Percentiles rank a stretch among this genome's conserved stretches.
These are phyloP conservation scores for Athelia sp. DNA, from an alignment of 1,284 basidiomycete genomes.

Conservation along the genomic window DNA sequence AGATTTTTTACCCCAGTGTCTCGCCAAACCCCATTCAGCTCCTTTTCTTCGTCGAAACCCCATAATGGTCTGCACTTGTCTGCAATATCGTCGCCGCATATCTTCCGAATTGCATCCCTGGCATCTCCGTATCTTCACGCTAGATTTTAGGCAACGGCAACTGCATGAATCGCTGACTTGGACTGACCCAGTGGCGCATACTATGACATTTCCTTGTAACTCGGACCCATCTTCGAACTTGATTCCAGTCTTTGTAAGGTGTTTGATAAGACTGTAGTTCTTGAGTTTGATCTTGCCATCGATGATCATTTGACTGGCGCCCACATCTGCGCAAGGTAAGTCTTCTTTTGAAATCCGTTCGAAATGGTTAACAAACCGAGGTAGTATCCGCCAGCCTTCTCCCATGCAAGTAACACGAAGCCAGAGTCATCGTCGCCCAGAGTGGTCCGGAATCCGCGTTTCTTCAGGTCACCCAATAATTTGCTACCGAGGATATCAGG, in stretches of 20 bases:
- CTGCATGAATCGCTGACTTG: constrained; percentile 1
- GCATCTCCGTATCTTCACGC: constrained; percentile 14
- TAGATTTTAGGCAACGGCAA: not conserved
- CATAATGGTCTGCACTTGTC: constrained; percentile 47
- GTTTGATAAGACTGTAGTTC: constrained; percentile 50
- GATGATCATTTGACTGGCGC: constrained; percentile 58
- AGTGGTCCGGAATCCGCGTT: constrained; percentile 56
- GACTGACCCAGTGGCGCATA: constrained; percentile 61
- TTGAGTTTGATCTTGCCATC: constrained; percentile 76
- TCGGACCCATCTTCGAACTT: constrained; percentile 63
- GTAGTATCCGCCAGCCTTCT: constrained; percentile 38
- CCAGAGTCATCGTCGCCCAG: constrained; percentile 52
- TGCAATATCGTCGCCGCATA: constrained; percentile 44
- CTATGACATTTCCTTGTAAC: constrained; percentile 61
- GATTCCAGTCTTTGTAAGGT: constrained; percentile 51
- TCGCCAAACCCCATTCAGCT: constrained; percentile 49
- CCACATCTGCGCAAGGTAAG: constrained; percentile 43
- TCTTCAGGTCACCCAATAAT: constrained; percentile 48
- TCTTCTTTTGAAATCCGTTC: constrained; percentile 25
- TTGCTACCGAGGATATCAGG: constrained; percentile 30
- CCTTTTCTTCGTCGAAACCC: constrained; percentile 62
- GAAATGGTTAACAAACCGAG: constrained; percentile 33
- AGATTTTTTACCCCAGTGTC: constrained; percentile 47
- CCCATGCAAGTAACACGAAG: constrained; percentile 22
- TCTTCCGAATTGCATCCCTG: constrained; percentile 23